phyloP scores from a whole-genome alignment of 352 stramenopile species.

The Halophytophthora polymorphica region DNA sequence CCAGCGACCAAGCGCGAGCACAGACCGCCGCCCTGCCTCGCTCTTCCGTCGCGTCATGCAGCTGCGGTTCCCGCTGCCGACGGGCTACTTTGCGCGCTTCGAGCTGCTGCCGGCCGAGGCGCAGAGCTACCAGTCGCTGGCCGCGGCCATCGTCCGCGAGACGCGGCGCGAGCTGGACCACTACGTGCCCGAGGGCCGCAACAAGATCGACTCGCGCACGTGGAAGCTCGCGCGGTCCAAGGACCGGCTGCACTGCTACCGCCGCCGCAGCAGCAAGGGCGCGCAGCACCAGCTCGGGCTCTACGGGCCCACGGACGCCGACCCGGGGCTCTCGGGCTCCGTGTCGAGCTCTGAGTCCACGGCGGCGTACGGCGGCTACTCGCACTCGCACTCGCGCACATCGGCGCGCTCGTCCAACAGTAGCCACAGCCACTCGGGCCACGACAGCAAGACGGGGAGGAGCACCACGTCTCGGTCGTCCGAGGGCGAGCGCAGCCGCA shows the following conservation, averaged over 20 bases:
- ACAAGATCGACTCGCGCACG: conserved; percentile 51
- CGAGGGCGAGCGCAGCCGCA: conserved; percentile 35
- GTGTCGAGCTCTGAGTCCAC: conserved; percentile 22
- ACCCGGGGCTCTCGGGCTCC: conserved; percentile 4
- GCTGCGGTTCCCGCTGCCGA: conserved; percentile 64
- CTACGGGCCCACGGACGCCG: conserved; percentile 21
- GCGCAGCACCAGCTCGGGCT: conserved; percentile 35
- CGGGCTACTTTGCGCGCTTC: conserved; percentile 72
- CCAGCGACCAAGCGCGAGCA: background rate
- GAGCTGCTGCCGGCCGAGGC: conserved; percentile 55
- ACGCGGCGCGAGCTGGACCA: conserved; percentile 53
- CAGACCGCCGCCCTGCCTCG: background rate
- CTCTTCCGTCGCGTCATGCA: conserved; percentile 34
- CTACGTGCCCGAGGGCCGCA: conserved; percentile 53
- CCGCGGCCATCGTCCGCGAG: conserved; percentile 63
- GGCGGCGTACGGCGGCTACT: conserved; percentile 6
- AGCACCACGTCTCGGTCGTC: conserved; percentile 24
- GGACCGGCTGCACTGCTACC: conserved; percentile 61
- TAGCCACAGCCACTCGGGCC: conserved; percentile 22
- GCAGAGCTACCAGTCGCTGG: conserved; percentile 47
- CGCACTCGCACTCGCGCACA: conserved; percentile 21
- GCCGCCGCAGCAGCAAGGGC: conserved; percentile 27
- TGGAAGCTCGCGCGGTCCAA: conserved; percentile 75
- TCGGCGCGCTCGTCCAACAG: conserved; percentile 26
- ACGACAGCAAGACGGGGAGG: conserved; percentile 11